Conservation (phyloP, 768 basidiomycete genomes). For the Psilocybe subaeruginosa region DNA sequence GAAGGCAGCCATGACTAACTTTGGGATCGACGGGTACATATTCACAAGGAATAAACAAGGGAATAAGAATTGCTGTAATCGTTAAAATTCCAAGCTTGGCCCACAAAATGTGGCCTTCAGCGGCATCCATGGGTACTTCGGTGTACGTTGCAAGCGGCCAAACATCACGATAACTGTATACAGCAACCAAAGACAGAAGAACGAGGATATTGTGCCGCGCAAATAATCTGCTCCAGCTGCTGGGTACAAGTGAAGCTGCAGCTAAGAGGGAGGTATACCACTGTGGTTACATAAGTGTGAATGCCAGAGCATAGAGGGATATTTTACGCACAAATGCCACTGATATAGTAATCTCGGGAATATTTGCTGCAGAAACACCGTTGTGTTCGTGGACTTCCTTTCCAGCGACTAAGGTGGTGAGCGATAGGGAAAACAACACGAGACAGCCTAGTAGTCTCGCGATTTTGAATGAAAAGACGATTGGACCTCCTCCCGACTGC, state of each 20-base stretch:
- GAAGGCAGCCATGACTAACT: constrained; percentile 27
- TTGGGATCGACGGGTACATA: constrained; percentile 57
- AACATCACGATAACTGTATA: constrained; percentile 60
- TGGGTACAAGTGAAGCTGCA: background rate
- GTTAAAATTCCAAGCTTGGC: constrained; percentile 47
- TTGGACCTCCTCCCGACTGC: constrained; percentile 9
- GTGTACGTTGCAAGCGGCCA: constrained; percentile 60
- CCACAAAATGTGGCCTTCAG: constrained; percentile 50
- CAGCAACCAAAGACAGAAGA: constrained; percentile 33
- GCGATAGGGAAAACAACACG: constrained; percentile 8
- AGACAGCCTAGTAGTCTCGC: constrained; percentile 15
- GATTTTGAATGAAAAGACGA: constrained; percentile 10
- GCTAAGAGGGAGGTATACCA: constrained; percentile 2
- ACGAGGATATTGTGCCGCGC: constrained; percentile 29
- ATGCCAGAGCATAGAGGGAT: background rate
- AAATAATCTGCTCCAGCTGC: background rate
- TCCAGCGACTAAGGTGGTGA: background rate
- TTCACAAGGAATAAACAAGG: constrained; percentile 52
- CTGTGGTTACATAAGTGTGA: background rate
- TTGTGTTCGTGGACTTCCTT: background rate
- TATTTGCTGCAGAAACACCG: background rate
- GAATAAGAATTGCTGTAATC: constrained; percentile 48
- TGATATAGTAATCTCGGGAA: constrained; percentile 12
- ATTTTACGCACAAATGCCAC: constrained; percentile 14
- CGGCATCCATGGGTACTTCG: constrained; percentile 44